These are phyloP conservation scores for Fusarium sp. DNA, from an alignment of 2,329 filamentous ascomycete genomes.

Conservation along the genomic window DNA sequence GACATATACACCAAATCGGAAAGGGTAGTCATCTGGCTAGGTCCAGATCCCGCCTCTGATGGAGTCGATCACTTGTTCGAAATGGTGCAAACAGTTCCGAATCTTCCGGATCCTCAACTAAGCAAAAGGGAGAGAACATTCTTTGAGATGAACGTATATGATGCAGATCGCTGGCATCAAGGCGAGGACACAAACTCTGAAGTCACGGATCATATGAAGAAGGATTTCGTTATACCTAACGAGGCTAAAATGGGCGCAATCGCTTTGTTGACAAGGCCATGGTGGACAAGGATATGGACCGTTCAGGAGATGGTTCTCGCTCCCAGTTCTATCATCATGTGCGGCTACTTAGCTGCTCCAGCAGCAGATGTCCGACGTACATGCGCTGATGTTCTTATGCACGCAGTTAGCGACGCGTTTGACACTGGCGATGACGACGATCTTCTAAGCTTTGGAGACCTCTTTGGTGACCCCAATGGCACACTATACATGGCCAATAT, in stretches of 20 bases:
- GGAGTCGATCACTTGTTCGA: not conserved
- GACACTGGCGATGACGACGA: not conserved
- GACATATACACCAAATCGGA: not conserved
- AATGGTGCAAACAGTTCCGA: not conserved
- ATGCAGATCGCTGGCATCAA: not conserved
- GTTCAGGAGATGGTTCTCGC: not conserved
- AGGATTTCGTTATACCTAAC: not conserved
- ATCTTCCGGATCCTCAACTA: not conserved
- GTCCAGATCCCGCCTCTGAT: not conserved
- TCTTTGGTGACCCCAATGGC: not conserved
- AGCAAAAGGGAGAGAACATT: not conserved
- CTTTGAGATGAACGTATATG: not conserved
- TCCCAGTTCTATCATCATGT: not conserved
- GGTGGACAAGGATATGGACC: not conserved
- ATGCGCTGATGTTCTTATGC: not conserved
- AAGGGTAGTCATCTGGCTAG: not conserved
- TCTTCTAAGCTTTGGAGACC: not conserved
- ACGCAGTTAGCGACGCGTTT: not conserved
- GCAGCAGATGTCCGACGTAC: not conserved
- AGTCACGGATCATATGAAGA: fast-evolving
- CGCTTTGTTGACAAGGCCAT: not conserved
- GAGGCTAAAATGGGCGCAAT: not conserved
- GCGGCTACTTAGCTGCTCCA: not conserved
- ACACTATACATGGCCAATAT: not conserved
- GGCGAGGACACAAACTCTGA: not conserved